phyloP scores from a whole-genome alignment of 495 filamentous ascomycete species.

The Penicillium cinerascens region DNA sequence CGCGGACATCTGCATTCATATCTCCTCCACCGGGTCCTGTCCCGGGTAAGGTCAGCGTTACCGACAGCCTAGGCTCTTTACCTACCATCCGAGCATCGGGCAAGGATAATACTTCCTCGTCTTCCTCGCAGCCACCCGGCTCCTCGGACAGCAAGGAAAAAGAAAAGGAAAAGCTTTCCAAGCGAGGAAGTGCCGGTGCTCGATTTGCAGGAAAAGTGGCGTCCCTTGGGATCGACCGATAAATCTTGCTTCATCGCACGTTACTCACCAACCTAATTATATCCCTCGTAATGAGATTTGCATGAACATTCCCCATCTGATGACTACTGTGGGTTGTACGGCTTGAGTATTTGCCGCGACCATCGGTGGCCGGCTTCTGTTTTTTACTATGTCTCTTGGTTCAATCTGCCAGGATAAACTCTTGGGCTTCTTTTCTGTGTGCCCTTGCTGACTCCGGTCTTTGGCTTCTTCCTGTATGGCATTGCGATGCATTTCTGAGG shows the following conservation, averaged over 20 bases:
- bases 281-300: constrained; percentile 22
- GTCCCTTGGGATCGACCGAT: constrained; percentile 44
- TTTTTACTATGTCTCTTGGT: background rate
- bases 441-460: background rate
- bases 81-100: constrained; percentile 40
- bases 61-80: constrained; percentile 44
- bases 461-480: background rate
- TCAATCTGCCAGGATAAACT: background rate
- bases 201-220: constrained; percentile 48
- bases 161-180: constrained; percentile 50
- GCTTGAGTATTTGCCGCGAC: constrained; percentile 5
- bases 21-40: constrained; percentile 13
- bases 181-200: constrained; percentile 49
- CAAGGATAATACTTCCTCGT: constrained; percentile 21
- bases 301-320: constrained; percentile 20
- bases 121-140: constrained; percentile 26
- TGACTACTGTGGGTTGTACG: constrained; percentile 16
- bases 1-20: constrained; percentile 31
- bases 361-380: background rate
- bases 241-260: background rate
- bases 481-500: background rate
- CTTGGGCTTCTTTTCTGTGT: background rate
- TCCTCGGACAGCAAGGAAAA: constrained; percentile 40
- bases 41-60: constrained; percentile 22
- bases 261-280: constrained; percentile 20